Conservation (phyloP, 257 asterid species). For the Nicotiana noctiflora region DNA sequence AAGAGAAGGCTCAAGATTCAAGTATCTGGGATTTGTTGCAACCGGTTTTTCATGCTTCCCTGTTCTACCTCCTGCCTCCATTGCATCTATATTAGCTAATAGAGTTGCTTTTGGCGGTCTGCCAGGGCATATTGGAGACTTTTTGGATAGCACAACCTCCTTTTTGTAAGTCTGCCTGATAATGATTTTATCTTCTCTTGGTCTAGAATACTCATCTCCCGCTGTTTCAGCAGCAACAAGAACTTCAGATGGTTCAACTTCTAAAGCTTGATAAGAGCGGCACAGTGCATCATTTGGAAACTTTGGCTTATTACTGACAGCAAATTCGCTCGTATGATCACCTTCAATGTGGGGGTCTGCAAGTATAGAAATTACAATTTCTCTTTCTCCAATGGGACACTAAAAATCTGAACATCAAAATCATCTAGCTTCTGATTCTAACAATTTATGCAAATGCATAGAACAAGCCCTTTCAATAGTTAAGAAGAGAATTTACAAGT, state of each 20-base stretch:
- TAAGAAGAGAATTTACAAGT: not conserved
- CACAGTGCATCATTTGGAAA: conserved; percentile 22
- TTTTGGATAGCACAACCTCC: conserved; percentile 46
- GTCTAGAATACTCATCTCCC: conserved; percentile 27
- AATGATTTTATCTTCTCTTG: conserved; percentile 38
- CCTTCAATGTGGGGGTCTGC: conserved; percentile 38
- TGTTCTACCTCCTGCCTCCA: conserved; percentile 33
- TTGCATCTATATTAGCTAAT: conserved; percentile 27
- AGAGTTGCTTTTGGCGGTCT: conserved; percentile 39
- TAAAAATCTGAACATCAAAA: not conserved
- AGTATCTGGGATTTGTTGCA: conserved; percentile 53
- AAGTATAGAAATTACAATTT: conserved; percentile 5
- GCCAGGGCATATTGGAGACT: conserved; percentile 30
- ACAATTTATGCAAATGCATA: not conserved
- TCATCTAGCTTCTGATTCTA: conserved; percentile 2
- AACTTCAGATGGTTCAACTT: conserved; percentile 16
- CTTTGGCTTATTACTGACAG: conserved; percentile 20
- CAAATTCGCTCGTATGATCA: conserved; percentile 13
- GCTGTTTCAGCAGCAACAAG: conserved; percentile 28
- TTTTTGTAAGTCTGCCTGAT: conserved; percentile 37
- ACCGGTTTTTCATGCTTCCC: conserved; percentile 31
- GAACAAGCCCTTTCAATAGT: not conserved
- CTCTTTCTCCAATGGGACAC: not conserved
- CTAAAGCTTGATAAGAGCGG: conserved; percentile 17
- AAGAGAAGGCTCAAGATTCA: conserved; percentile 81